Evolutionary conservation across 352 stramenopile genomes (phyloP).

Genomic region (Globisporangium uncinulatum): DNA sequence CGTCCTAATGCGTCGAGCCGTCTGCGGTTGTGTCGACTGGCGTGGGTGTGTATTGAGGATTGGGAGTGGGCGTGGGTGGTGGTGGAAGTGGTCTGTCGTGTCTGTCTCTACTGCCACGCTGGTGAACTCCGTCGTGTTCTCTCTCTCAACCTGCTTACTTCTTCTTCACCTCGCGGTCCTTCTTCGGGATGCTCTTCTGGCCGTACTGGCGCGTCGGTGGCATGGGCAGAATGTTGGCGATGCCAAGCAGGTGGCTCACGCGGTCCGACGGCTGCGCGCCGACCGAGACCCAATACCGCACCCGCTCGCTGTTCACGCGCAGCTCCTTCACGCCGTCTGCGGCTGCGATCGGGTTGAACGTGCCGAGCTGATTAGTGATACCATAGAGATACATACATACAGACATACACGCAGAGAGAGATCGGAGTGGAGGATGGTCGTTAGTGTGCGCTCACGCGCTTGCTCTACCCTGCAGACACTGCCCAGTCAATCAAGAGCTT

Average conservation of each 20-base stretch:
- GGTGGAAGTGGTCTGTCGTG: too few relatives aligned
- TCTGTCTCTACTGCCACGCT: too few relatives aligned
- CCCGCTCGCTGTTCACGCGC: slow-evolving; percentile 80
- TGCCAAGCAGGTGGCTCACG: slow-evolving; percentile 68
- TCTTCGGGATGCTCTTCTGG: slow-evolving; percentile 84
- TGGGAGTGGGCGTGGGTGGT: too few relatives aligned
- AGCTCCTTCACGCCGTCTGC: slow-evolving; percentile 84
- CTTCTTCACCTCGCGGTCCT: slow-evolving; percentile 50
- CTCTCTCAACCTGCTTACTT: slow-evolving; percentile 18
- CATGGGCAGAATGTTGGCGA: slow-evolving; percentile 81
- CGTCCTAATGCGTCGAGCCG: too few relatives aligned
- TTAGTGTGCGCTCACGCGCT: neutral
- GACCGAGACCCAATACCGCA: slow-evolving; percentile 86
- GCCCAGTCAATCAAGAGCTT: neutral
- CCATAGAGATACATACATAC: neutral
- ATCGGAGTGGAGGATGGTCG: neutral
- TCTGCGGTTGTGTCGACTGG: too few relatives aligned
- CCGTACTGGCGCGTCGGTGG: slow-evolving; percentile 80
- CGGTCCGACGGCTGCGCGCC: slow-evolving; percentile 83
- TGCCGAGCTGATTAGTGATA: slow-evolving; percentile 47
- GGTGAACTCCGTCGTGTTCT: neutral
- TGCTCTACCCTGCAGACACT: too few relatives aligned
- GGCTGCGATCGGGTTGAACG: slow-evolving; percentile 83
- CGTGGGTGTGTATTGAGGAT: too few relatives aligned
- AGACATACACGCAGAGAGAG: neutral